Evolutionary conservation across 805 yeast genomes (phyloP).

Genomic region (Saturnispora saitoi): DNA sequence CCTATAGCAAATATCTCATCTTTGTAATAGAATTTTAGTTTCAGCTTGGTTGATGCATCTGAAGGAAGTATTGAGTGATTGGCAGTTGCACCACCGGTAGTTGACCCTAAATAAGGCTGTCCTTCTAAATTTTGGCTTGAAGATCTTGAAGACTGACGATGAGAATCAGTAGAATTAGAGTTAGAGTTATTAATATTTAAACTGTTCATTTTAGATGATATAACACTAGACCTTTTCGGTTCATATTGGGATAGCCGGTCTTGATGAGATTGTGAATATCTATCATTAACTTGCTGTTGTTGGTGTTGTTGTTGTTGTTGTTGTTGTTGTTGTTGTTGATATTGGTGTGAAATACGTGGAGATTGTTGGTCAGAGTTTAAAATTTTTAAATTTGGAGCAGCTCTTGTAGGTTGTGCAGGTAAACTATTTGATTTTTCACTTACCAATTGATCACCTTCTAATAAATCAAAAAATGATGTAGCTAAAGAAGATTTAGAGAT

Average conservation of each 20-base stretch:
- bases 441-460: slow-evolving; percentile 53
- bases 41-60: slow-evolving; percentile 31
- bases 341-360: slow-evolving; percentile 5
- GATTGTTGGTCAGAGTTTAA: slow-evolving; percentile 17
- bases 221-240: slow-evolving; percentile 11
- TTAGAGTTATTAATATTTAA: slow-evolving; percentile 11
- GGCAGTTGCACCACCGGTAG: neutral
- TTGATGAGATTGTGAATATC: slow-evolving; percentile 40
- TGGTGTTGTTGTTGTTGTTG: slow-evolving; percentile 5
- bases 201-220: slow-evolving; percentile 20
- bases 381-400: slow-evolving; percentile 26
- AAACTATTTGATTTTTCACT: slow-evolving; percentile 13
- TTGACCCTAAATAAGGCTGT: neutral
- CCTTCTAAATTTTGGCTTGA: neutral
- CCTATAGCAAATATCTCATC: slow-evolving; percentile 72
- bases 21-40: slow-evolving; percentile 67
- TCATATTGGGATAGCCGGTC: slow-evolving; percentile 48
- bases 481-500: slow-evolving; percentile 66
- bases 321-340: slow-evolving; percentile 14
- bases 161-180: neutral
- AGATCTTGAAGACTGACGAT: neutral
- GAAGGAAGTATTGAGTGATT: slow-evolving; percentile 10
- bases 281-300: slow-evolving; percentile 38
- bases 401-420: slow-evolving; percentile 23
- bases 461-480: slow-evolving; percentile 57